phyloP scores from a whole-genome alignment of 345 rosid species.

The Sonneratia alba region DNA sequence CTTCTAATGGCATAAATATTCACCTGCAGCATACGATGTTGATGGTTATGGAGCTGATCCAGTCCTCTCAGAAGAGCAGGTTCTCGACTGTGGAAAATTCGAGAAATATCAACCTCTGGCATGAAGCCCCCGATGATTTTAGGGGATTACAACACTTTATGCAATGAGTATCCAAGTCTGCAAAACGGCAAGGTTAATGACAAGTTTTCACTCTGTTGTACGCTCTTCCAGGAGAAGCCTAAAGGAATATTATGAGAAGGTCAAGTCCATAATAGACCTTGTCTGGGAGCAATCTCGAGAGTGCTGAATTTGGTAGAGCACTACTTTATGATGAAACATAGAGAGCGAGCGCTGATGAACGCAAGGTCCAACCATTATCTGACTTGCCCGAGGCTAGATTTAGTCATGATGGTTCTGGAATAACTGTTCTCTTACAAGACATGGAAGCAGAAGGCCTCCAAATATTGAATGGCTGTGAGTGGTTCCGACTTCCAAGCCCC shows the following conservation, averaged over 20 bases:
- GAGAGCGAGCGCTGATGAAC: constrained; percentile 15
- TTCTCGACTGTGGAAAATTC: constrained; percentile 23
- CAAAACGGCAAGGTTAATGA: background rate
- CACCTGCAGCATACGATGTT: constrained; percentile 15
- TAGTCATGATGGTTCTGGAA: constrained; percentile 26
- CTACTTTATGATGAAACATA: constrained; percentile 18
- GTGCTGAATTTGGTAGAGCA: constrained; percentile 18
- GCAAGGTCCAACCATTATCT: constrained; percentile 27
- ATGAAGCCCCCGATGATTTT: constrained; percentile 17
- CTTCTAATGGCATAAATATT: constrained; percentile 17
- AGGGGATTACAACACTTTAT: constrained; percentile 10
- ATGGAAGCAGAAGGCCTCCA: constrained; percentile 27
- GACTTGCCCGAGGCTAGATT: constrained; percentile 23
- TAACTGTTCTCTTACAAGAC: constrained; percentile 24
- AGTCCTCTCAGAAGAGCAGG: constrained; percentile 21
- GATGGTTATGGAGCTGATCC: constrained; percentile 34
- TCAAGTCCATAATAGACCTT: constrained; percentile 12
- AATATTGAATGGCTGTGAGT: constrained; percentile 13
- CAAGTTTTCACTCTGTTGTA: background rate
- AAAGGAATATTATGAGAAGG: constrained; percentile 5
- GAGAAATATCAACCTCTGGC: constrained; percentile 22
- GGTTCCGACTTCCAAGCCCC: constrained; percentile 21
- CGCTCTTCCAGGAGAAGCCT: constrained; percentile 15
- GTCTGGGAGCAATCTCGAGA: constrained; percentile 22
- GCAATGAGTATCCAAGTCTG: background rate